Conservation (phyloP, 164 flowering plant genomes). For the Warburgia ugandensis region DNA sequence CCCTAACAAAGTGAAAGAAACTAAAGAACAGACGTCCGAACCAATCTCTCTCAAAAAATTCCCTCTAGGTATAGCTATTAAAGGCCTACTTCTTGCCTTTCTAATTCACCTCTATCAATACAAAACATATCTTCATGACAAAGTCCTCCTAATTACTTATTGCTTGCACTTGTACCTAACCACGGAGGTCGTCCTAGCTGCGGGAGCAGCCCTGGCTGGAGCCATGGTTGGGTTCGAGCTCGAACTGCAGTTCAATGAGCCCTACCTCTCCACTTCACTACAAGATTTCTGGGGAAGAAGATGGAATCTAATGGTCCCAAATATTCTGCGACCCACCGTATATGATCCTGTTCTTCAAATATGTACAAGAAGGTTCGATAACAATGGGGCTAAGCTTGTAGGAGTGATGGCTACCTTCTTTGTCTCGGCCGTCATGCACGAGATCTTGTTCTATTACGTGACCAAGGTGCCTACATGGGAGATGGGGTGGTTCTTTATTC, state of each 20-base stretch:
- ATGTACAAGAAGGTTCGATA: background rate
- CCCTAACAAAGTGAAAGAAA: too few relatives aligned
- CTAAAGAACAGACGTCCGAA: background rate
- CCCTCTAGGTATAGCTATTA: background rate
- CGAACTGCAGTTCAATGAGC: slow-evolving; percentile 10
- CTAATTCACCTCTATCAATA: slow-evolving; percentile 10
- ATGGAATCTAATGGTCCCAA: slow-evolving; percentile 12
- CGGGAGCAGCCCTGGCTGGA: background rate
- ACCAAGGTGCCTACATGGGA: slow-evolving; percentile 11
- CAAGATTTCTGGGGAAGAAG: slow-evolving; percentile 14
- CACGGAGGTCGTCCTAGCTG: slow-evolving; percentile 13
- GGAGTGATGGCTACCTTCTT: slow-evolving; percentile 5
- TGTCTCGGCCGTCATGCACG: slow-evolving; percentile 15
- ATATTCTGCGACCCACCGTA: slow-evolving; percentile 7
- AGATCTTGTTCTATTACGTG: slow-evolving; percentile 7
- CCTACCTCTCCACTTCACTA: slow-evolving; percentile 8
- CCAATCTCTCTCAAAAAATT: background rate
- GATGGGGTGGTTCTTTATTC: slow-evolving; percentile 7
- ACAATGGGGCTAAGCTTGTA: background rate
- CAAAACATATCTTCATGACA: slow-evolving; percentile 7
- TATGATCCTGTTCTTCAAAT: background rate
- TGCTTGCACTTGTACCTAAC: slow-evolving; percentile 20
- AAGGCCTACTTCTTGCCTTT: slow-evolving; percentile 1
- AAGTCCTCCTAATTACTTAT: slow-evolving; percentile 17
- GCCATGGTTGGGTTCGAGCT: slow-evolving; percentile 5